Conservation (phyloP, 2,329 filamentous ascomycete species). For the Penicillium paneum region DNA sequence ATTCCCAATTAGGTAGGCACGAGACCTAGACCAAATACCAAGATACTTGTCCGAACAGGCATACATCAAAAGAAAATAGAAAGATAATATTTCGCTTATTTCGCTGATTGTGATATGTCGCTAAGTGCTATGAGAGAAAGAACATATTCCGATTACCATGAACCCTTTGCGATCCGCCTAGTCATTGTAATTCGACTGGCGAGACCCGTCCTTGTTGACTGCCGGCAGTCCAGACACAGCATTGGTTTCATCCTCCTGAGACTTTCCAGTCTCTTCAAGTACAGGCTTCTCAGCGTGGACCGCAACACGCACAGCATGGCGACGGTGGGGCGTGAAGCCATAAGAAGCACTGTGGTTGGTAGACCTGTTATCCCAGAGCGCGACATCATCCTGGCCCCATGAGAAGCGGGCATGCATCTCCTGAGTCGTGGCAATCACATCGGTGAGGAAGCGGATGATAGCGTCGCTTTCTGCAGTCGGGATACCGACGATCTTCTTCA, state of each 20-base stretch:
- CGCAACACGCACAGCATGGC: slow-evolving; percentile 54
- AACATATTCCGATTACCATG: background rate
- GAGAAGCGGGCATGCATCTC: slow-evolving; percentile 67
- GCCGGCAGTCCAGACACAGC: slow-evolving; percentile 48
- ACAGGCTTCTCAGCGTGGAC: slow-evolving; percentile 48
- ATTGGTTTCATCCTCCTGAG: slow-evolving; percentile 54
- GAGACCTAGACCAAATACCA: background rate
- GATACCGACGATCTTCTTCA: slow-evolving; percentile 57
- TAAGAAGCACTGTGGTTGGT: slow-evolving; percentile 56
- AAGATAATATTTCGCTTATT: slow-evolving; percentile 2
- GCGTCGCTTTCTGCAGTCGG: slow-evolving; percentile 55
- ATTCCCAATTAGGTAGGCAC: background rate
- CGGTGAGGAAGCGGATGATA: slow-evolving; percentile 53
- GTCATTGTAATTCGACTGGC: slow-evolving; percentile 58
- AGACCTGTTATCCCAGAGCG: slow-evolving; percentile 65
- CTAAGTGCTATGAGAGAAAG: slow-evolving; percentile 6
- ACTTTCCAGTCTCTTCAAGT: slow-evolving; percentile 45
- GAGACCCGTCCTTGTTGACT: slow-evolving; percentile 56
- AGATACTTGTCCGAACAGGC: background rate
- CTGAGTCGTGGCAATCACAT: slow-evolving; percentile 57
- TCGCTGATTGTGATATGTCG: slow-evolving; percentile 1
- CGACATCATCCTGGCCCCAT: slow-evolving; percentile 64
- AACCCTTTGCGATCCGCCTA: slow-evolving; percentile 17
- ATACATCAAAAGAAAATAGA: background rate
- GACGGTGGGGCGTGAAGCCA: slow-evolving; percentile 55